Evolutionary conservation across 352 stramenopile genomes (phyloP).

Genomic region (Thalassiosira mediterranea): DNA sequence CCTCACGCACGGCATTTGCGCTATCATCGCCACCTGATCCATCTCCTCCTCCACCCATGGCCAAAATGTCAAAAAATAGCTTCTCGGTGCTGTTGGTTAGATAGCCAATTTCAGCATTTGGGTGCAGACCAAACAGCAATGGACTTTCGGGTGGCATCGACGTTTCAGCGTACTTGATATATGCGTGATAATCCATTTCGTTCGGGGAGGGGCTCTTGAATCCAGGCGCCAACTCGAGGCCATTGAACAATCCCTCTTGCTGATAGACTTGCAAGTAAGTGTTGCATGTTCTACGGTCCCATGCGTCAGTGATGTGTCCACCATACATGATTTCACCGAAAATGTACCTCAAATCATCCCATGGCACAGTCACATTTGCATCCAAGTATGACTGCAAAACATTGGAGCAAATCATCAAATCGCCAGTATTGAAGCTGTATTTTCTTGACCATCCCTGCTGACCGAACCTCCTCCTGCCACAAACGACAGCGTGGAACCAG

Average conservation of each 20-base stretch:
- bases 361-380: slow-evolving; percentile 91
- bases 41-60: slow-evolving; percentile 94
- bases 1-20: slow-evolving; percentile 89
- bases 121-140: slow-evolving; percentile 95
- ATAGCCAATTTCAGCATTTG: slow-evolving; percentile 98
- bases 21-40: slow-evolving; percentile 83
- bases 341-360: slow-evolving; percentile 94
- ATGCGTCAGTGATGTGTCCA: slow-evolving; percentile 94
- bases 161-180: slow-evolving; percentile 95
- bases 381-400: slow-evolving; percentile 95
- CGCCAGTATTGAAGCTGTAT: slow-evolving; percentile 96
- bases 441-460: slow-evolving; percentile 97
- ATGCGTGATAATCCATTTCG: slow-evolving; percentile 96
- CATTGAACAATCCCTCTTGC: slow-evolving; percentile 94
- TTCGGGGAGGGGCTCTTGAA: slow-evolving; percentile 92
- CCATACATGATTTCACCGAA: slow-evolving; percentile 97
- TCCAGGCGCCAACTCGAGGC: slow-evolving; percentile 97
- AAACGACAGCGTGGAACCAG: slow-evolving; percentile 96
- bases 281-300: slow-evolving; percentile 90
- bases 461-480: slow-evolving; percentile 96
- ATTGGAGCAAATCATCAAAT: slow-evolving; percentile 92
- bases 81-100: slow-evolving; percentile 93
- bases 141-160: slow-evolving; percentile 95
- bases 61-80: slow-evolving; percentile 91
- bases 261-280: slow-evolving; percentile 97